Percentiles rank a stretch among this genome's conserved stretches.
Evolutionary conservation across 805 yeast genomes (phyloP).

Genomic region (Dipodascopsis tothii): DNA sequence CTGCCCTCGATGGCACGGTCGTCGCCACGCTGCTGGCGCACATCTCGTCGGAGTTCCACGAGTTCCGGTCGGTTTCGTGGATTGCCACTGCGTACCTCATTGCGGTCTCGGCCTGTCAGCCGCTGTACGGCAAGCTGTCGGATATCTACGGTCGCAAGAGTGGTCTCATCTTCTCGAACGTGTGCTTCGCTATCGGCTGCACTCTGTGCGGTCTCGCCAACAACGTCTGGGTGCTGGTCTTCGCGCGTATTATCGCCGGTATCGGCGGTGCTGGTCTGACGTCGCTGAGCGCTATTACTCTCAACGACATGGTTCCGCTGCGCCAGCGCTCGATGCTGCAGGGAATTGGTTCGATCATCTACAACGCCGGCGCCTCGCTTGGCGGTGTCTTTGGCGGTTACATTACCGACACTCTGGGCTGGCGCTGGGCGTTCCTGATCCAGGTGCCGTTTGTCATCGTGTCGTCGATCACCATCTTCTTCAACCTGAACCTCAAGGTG

Average conservation of each 20-base stretch:
- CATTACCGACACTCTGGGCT: constrained; percentile 41
- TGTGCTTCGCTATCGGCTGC: constrained; percentile 46
- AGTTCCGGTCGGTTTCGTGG: constrained; percentile 53
- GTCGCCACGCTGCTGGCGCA: constrained; percentile 47
- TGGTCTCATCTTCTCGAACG: constrained; percentile 39
- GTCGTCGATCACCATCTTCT: constrained; percentile 64
- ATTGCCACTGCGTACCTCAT: constrained; percentile 67
- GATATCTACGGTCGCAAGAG: constrained; percentile 46
- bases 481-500: constrained; percentile 46
- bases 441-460: constrained; percentile 41
- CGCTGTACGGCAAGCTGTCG: constrained; percentile 62
- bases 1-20: constrained; percentile 47
- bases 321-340: constrained; percentile 64
- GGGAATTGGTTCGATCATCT: constrained; percentile 59
- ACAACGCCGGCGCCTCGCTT: constrained; percentile 55
- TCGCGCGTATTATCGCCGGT: constrained; percentile 57
- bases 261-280: constrained; percentile 73
- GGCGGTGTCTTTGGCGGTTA: constrained; percentile 45
- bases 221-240: constrained; percentile 21
- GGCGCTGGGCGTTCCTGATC: constrained; percentile 40
- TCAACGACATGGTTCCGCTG: constrained; percentile 60
- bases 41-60: constrained; percentile 53
- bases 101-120: constrained; percentile 70
- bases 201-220: constrained; percentile 40
- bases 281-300: constrained; percentile 56